Conservation (phyloP, 768 basidiomycete species). For the Jaapia argillacea region DNA sequence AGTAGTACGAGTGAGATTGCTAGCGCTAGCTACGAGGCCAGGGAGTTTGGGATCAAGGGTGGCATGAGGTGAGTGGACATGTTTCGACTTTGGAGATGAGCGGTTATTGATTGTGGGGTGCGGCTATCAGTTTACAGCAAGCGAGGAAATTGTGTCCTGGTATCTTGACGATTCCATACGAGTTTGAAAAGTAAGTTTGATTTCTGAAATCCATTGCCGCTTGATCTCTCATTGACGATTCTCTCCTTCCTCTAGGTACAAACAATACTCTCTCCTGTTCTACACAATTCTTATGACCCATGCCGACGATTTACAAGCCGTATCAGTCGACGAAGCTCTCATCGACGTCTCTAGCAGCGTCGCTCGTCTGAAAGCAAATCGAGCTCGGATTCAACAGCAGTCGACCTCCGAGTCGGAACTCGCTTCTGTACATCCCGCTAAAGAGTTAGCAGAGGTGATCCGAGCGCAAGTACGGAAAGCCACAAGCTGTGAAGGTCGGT, state of each 20-base stretch:
- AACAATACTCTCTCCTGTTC: constrained; percentile 73
- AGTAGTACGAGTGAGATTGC: constrained; percentile 93
- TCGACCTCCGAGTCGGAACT: constrained; percentile 6
- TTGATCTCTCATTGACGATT: constrained; percentile 1
- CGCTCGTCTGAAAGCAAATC: constrained; percentile 20
- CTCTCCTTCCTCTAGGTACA: constrained; percentile 50
- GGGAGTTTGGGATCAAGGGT: constrained; percentile 79
- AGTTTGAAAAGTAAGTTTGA: constrained; percentile 66
- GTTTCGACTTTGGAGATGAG: not conserved
- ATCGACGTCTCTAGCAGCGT: constrained; percentile 74
- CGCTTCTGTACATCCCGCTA: constrained; percentile 48
- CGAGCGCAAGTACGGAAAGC: constrained; percentile 62
- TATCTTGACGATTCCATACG: constrained; percentile 79
- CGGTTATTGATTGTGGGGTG: not conserved
- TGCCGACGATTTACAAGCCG: constrained; percentile 89
- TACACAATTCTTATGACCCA: constrained; percentile 88
- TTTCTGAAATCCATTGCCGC: not conserved
- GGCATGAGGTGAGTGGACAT: constrained; percentile 74
- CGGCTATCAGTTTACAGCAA: constrained; percentile 54
- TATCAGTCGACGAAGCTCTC: constrained; percentile 93
- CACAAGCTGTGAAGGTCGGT: constrained; percentile 80
- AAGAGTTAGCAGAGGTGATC: constrained; percentile 73
- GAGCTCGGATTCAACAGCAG: constrained; percentile 19
- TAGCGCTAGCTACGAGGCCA: constrained; percentile 89
- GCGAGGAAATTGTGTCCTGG: constrained; percentile 68